Evolutionary conservation across 768 basidiomycete genomes (phyloP).

Genomic region (Russula vinacea): DNA sequence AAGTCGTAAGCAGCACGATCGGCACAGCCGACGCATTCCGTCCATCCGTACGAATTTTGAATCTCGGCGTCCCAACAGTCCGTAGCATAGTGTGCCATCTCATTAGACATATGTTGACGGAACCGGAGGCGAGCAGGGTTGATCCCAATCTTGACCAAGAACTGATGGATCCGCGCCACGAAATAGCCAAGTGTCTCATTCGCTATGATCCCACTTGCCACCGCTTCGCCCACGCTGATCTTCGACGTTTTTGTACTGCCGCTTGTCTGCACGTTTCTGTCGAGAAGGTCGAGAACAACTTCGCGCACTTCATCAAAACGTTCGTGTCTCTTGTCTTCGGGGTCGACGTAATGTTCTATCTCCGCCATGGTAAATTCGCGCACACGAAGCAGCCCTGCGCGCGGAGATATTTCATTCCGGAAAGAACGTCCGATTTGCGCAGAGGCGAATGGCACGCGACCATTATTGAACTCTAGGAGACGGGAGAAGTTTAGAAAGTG

Average conservation of each 20-base stretch:
- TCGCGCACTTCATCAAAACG: constrained; percentile 81
- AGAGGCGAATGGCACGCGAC: constrained; percentile 92
- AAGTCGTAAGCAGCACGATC: constrained; percentile 97
- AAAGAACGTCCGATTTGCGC: constrained; percentile 96
- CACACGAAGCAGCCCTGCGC: constrained; percentile 92
- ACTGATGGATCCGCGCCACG: constrained; percentile 85
- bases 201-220: constrained; percentile 79
- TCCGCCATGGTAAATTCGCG: constrained; percentile 99
- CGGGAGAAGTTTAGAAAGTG: constrained; percentile 99
- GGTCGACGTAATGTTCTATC: constrained; percentile 99
- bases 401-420: constrained; percentile 97
- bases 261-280: constrained; percentile 75
- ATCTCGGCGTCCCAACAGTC: constrained; percentile 99
- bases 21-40: constrained; percentile 98
- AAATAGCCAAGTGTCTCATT: constrained; percentile 99
- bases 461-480: constrained; percentile 97
- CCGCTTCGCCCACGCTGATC: constrained; percentile 86
- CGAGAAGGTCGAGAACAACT: constrained; percentile 70
- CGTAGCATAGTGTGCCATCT: constrained; percentile 99
- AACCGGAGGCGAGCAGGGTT: constrained; percentile 80
- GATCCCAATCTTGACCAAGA: constrained; percentile 89
- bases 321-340: constrained; percentile 80
- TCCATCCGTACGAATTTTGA: constrained; percentile 88
- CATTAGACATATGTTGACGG: constrained; percentile 97
- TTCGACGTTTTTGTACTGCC: constrained; percentile 62